Evolutionary conservation across 2,329 filamentous ascomycete species (phyloP).

Genomic region (Alternaria brassicicola): DNA sequence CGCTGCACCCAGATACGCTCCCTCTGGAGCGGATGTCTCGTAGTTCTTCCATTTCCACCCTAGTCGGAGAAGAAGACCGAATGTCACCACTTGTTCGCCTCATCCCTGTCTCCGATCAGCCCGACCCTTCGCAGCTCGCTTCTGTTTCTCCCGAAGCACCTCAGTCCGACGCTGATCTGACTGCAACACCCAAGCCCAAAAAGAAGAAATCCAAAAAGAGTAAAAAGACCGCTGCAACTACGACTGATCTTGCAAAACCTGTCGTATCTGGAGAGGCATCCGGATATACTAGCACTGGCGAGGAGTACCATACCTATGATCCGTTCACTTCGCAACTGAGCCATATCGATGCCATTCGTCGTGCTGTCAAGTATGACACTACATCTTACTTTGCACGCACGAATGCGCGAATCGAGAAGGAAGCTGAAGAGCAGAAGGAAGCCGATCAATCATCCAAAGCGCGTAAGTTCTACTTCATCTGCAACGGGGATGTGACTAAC

Average conservation of each 20-base stretch:
- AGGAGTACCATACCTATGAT: constrained; percentile 1
- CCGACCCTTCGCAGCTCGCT: not conserved
- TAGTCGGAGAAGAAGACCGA: constrained; percentile 6
- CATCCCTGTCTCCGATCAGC: not conserved
- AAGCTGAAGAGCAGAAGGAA: not conserved
- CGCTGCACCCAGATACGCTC: not conserved
- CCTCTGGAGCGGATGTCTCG: not conserved
- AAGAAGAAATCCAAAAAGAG: constrained; percentile 40
- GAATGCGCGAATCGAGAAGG: constrained; percentile 5
- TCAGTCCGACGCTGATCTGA: not conserved
- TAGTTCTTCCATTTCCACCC: constrained; percentile 9
- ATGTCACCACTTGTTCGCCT: not conserved
- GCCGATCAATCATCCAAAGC: not conserved
- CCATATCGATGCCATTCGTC: constrained; percentile 20
- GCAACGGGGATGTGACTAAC: not conserved
- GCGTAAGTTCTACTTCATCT: not conserved
- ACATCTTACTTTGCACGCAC: constrained; percentile 11
- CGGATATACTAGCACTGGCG: not conserved
- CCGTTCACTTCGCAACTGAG: constrained; percentile 17
- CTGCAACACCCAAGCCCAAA: constrained; percentile 16
- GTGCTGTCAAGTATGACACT: constrained; percentile 3
- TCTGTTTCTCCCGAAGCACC: not conserved
- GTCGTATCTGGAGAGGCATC: not conserved
- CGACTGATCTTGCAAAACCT: not conserved
- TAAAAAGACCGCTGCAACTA: constrained; percentile 48